These are phyloP conservation scores for Achaetomiella virescens DNA, from an alignment of 495 filamentous ascomycete genomes.

Conservation along the genomic window DNA sequence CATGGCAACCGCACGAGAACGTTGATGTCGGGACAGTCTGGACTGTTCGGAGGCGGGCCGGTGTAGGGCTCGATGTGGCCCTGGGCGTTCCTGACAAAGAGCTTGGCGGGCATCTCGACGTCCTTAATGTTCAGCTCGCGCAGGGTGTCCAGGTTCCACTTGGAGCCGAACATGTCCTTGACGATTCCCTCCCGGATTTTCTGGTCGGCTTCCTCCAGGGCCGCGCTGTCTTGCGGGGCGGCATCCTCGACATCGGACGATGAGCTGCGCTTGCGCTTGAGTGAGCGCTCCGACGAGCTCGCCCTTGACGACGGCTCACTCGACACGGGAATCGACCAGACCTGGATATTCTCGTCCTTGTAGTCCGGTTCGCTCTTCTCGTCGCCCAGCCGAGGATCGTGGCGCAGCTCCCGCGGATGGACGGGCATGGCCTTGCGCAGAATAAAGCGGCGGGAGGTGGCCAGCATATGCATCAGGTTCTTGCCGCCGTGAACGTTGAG, in stretches of 20 bases:
- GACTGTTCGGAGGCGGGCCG: conserved; percentile 54
- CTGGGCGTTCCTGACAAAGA: conserved; percentile 60
- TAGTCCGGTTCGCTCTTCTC: conserved; percentile 51
- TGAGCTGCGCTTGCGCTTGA: conserved; percentile 16
- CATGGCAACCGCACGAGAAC: conserved; percentile 76
- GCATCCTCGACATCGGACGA: conserved; percentile 6
- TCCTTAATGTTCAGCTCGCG: conserved; percentile 56
- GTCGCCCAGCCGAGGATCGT: conserved; percentile 27
- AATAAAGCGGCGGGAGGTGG: conserved; percentile 79
- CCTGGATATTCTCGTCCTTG: conserved; percentile 64
- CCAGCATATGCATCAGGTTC: conserved; percentile 73
- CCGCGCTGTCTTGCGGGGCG: neutral
- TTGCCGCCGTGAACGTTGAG: conserved; percentile 70
- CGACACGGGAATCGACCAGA: conserved; percentile 68
- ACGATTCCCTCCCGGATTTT: conserved; percentile 56
- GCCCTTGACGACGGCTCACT: neutral
- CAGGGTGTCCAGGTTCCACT: conserved; percentile 66
- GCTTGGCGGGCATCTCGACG: conserved; percentile 58
- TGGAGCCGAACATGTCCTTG: conserved; percentile 73
- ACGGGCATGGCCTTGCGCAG: conserved; percentile 77
- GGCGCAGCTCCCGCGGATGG: conserved; percentile 55
- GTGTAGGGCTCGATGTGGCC: conserved; percentile 63
- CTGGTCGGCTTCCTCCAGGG: conserved; percentile 24
- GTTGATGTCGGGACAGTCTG: conserved; percentile 54
- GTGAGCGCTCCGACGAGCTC: neutral